Base-by-base conservation (phyloP, 495 filamentous ascomycete species). In the Schizothecium vesticola region DNA sequence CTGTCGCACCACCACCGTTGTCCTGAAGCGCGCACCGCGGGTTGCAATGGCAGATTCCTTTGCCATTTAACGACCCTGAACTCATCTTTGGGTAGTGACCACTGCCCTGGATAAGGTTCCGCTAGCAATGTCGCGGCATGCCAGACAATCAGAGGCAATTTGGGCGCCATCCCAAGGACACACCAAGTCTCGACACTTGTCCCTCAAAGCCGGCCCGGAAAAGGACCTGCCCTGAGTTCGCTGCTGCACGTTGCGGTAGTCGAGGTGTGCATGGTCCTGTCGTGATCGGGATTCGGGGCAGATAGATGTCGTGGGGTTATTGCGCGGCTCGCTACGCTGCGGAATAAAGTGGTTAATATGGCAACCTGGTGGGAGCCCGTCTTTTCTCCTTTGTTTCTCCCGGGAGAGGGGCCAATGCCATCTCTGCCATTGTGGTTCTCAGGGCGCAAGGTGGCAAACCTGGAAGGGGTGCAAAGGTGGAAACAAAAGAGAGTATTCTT, bases 241-340 rank as follows among this genome's bases (percentile, higher is more conserved):
- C n/a, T n/a, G 31, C 12, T 36, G 31, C 31, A 36, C 5, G 16
- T 24, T 28, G 60, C 11, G 23, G 60, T 28, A 62, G 31, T 64
- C 57, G 69, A 58, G 65, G 62, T 56, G 67, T n/a, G 62, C 59
- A 24, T 51, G 29, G 23, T 26, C 57, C 36, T 36, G 65, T 24
- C 59, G 29, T 61, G 55, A 59, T 63, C 61, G 57, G 23, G 31
- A 33, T 3, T 11, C 11, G 31, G 26, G 10, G 31, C 31, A 12
- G 31, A 12, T 61, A 57, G 29, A 57, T 26, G 65, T 67, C 43
- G 43, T n/a, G 6, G 65, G 65, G 59, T 68, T 65, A 65, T 67
- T 69, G 65, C 63, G 72, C 70, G 67, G 71, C 66, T 71, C 69
- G 67, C 69, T 74, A 64, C 69, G 67, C 61, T 70, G 67, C 72